Percentiles rank a stretch among this genome's conserved stretches.
These are phyloP conservation scores for Melanomma pulvis-pyrius DNA, from an alignment of 495 filamentous ascomycete genomes.

Conservation along the genomic window DNA sequence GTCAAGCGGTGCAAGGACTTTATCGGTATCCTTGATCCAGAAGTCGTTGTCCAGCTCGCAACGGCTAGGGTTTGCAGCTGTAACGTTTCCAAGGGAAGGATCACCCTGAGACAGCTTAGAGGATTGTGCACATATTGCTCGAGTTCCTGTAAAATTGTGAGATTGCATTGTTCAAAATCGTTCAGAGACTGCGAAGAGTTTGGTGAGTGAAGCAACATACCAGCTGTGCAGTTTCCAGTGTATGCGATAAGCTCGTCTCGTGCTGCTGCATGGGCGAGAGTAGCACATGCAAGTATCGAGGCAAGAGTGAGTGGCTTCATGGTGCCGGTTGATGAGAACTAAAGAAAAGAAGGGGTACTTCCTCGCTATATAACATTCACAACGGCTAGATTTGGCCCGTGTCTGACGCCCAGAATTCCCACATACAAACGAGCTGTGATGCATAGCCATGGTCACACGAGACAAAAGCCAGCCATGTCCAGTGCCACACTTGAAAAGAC, in stretches of 20 bases:
- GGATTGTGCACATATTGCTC: slow-evolving; percentile 9
- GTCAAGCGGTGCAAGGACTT: neutral
- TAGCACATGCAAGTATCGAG: neutral
- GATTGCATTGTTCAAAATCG: neutral
- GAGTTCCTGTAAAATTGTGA: neutral
- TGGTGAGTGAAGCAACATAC: neutral
- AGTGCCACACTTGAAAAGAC: neutral
- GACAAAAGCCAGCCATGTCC: neutral
- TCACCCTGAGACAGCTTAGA: slow-evolving; percentile 1
- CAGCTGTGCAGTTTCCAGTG: neutral
- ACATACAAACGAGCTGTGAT: neutral
- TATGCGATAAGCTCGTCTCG: slow-evolving; percentile 4
- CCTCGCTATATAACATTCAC: neutral
- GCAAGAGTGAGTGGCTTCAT: neutral
- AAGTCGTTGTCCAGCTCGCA: neutral
- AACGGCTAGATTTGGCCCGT: slow-evolving; percentile 3
- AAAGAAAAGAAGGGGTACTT: neutral
- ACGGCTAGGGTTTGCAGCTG: neutral
- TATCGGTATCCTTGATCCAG: slow-evolving; percentile 1
- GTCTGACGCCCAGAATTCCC: neutral
- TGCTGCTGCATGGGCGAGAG: neutral
- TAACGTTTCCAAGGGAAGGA: slow-evolving; percentile 5
- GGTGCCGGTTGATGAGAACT: neutral
- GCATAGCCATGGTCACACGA: neutral
- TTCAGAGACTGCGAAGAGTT: neutral